Evolutionary conservation across 2,329 filamentous ascomycete species (phyloP), one percentile per base, ranked within the genome.

Genomic region (Rugonectria rugulosa): DNA sequence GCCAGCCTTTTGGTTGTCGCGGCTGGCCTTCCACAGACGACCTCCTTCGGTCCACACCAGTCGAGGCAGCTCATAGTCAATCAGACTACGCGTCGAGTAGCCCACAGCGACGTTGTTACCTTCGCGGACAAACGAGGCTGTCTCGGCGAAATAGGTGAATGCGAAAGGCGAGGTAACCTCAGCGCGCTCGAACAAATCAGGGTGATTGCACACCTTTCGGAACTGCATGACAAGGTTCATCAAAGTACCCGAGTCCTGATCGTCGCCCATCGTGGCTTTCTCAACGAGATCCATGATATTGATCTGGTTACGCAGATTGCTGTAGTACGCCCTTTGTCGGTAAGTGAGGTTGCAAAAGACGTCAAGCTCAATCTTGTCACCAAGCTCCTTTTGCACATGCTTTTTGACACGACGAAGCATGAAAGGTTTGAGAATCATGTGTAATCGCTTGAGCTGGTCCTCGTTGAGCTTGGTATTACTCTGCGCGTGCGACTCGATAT

Each of bases 151-250:
- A 71, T 89, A 86, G n/a, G 88, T 86, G 66, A 89, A 87, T 1
- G 91, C 89, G 67, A 94, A 88, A 0, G 95, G 92, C 8, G 93
- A 97, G 20, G 85, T 88, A 8, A 92, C 96, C 58, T 98, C 94
- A 9, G 94, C 93, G 40, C 95, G 89, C 75, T 99, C 93, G 66
- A 99, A 99, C 27, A 99, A 77, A 75, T 99, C 95, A 0, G 95
- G 95, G 72, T 99, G 95, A 70, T 99, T 99, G 79, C 95, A 99
- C 53, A 99, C 95, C 77, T 99, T 99, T 67, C 95, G 87, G 84
- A 99, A 99, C 76, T 99, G 95, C 95, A 99, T 99, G 61, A 99
- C 95, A 62, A 99, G 81, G 75, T 99, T 99, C 95, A 99, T 98
- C 68, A 99, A 77, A 2, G 94, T 98, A 34, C 94, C 93, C 29